phyloP scores from a whole-genome alignment of 106 monocot species.

The Dactylorhiza incarnata region DNA sequence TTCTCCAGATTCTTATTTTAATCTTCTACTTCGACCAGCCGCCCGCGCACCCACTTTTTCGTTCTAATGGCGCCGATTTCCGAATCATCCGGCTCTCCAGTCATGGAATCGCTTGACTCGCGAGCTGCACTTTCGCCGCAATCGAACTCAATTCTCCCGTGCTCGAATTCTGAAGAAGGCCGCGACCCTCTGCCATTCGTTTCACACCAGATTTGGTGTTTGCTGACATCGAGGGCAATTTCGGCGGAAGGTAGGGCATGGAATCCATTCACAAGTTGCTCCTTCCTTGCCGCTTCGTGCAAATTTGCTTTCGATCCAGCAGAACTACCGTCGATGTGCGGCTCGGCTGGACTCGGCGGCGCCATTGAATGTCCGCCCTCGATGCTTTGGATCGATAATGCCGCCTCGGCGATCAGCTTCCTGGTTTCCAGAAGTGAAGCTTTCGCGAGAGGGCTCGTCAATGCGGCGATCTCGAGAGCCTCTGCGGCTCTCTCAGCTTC shows the following conservation, averaged over 20 bases:
- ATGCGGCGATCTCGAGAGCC: constrained; percentile 75
- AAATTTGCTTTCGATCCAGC: constrained; percentile 8
- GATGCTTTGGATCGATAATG: constrained; percentile 47
- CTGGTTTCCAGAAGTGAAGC: constrained; percentile 87
- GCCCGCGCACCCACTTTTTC: constrained; percentile 50
- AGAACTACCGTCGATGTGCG: constrained; percentile 4
- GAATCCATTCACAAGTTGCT: constrained; percentile 40
- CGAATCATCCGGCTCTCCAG: neutral
- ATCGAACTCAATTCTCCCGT: neutral
- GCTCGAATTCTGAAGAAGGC: neutral
- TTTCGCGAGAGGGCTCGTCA: constrained; percentile 68
- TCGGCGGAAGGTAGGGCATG: constrained; percentile 8
- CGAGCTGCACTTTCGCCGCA: neutral
- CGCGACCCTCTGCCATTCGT: constrained; percentile 1
- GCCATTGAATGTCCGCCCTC: constrained; percentile 19
- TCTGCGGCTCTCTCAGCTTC: constrained; percentile 91
- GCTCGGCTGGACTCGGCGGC: constrained; percentile 9
- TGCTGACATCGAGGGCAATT: neutral
- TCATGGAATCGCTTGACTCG: neutral
- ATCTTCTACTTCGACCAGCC: constrained; percentile 50
- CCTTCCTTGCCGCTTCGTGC: neutral
- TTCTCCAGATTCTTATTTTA: neutral
- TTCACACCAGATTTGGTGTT: constrained; percentile 5
- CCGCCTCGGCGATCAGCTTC: constrained; percentile 77
- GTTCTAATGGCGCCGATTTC: neutral